A percentile compares a stretch with the other conserved stretches of the same genome.
These are phyloP conservation scores for Cetraspora pellucida DNA, from an alignment of 192 early-diverging fungal species.

Conservation along the genomic window DNA sequence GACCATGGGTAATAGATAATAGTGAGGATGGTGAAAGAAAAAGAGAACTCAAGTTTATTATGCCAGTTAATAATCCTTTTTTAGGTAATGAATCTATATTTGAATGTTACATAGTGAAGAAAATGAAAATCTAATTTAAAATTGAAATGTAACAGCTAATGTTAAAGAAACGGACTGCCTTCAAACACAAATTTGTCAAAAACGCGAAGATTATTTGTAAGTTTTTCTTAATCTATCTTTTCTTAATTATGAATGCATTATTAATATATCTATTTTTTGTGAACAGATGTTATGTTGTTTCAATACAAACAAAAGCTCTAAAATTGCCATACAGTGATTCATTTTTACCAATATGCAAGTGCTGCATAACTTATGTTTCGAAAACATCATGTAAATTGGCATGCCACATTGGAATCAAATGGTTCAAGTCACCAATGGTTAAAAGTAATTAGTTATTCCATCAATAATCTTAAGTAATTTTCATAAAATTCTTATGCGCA, in stretches of 20 bases:
- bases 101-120: no score
- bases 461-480: background rate
- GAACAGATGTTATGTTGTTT: constrained; percentile 49
- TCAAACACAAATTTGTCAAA: constrained; percentile 56
- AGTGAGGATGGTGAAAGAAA: constrained; percentile 30
- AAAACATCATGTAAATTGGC: constrained; percentile 55
- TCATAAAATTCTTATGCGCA: constrained; percentile 11
- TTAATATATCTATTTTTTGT: background rate
- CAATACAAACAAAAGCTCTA: constrained; percentile 51
- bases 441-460: constrained; percentile 63
- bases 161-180: constrained; percentile 68
- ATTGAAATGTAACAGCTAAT: constrained; percentile 52
- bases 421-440: constrained; percentile 69
- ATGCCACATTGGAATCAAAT: constrained; percentile 62
- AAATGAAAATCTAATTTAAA: background rate
- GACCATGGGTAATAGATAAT: constrained; percentile 31
- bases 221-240: constrained; percentile 39
- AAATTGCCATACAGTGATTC: constrained; percentile 70
- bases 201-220: constrained; percentile 62
- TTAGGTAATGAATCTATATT: no score
- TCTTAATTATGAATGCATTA: constrained; percentile 17
- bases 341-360: constrained; percentile 62
- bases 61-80: constrained; percentile 74
- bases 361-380: constrained; percentile 68
- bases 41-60: constrained; percentile 61